Evolutionary conservation across 140 eudicot genomes (phyloP), one percentile per base, ranked within the genome.

Genomic region (Erigeron philadelphicus): DNA sequence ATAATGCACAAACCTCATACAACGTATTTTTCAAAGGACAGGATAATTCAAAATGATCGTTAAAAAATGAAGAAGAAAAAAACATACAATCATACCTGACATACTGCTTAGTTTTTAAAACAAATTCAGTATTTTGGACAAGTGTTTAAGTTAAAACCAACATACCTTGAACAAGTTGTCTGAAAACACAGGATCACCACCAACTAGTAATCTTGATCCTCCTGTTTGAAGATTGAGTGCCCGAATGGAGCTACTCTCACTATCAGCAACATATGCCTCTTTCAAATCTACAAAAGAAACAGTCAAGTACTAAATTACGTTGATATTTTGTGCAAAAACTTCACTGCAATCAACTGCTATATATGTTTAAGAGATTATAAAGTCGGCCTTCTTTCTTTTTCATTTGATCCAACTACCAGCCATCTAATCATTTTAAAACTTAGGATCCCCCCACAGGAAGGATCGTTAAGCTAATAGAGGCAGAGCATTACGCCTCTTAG

Each of bases 211-310:
- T 85, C 88, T 87, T 74, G 98, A 84, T 61, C 98, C 98, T 59
- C 95, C 95, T 0, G 94, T 81, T 84, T 74, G 75, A 68, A 93
- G 95, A 82, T 87, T 81, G 46, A 93, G 90, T 71, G 94, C 93
- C 68, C 98, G 85, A 66, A 93, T 87, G 25, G 98, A 93, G 90
- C 98, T 93, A 83, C 98, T 93, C 78, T 93, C 98, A 69, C 98
- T 89, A 73, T 93, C 98, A 66, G 98, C 98, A 81, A 93, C 81
- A 70, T 78, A 93, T 17, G 90, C 90, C 80, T 84, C 95, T 81
- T 83, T 89, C 69, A 80, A 49, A 86, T 87, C 98, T 93, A 71
- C 62, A 73, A 78, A 46, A 54, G 45, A 43, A 58, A 63, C 50
- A 18, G 53, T 40, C 5, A 42, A 48, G 6, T 46, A 35, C 11